Evolutionary conservation across 805 yeast species (phyloP), one percentile per base, ranked within the genome.

Genomic region (Candida namnaoensis): DNA sequence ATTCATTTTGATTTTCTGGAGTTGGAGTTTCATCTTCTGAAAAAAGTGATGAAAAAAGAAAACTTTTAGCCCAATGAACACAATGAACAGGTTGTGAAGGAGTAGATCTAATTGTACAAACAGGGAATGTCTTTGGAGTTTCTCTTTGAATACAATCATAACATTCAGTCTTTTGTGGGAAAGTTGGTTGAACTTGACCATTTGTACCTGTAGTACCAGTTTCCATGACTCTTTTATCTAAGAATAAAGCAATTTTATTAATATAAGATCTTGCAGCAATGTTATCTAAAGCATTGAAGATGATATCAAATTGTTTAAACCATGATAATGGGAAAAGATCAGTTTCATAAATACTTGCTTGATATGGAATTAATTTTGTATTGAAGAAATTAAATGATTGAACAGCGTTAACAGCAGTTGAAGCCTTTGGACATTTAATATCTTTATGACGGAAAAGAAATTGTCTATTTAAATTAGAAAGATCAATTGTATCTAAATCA

Each of bases 61-160:
- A 95, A 51, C 84, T 87, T 57, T 93, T 93, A 8, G 97, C 95
- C 99, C 99, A 93, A 1, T 95, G 95, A 25, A 93, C 82, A 60
- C 96, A 88, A 57, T 93, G 99, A 6, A 93, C 82, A 0, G 97
- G 97, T 56, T 85, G 88, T 0, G 96, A 86, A 0, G 99, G 99
- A 0, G 99, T 93, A 6, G 96, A 87, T 48, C 99, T 71, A 44
- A 93, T 93, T 0, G 99, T 93, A 60, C 99, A 93, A 1, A 93
- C 96, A 0, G 99, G 97, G 59, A 79, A 93, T 0, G 93, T 74
- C 54, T 85, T 88, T 6, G 97, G 96, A 0, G 95, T 80, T 33
- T 80, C 93, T 54, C 91, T 88, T 5, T 82, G 77, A 25, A 80
- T 77, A 61, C 99, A 93, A 47, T 88, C 96, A 61, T 88, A 95